A percentile compares a stretch with the other conserved stretches of the same genome.
Conservation (phyloP, 139 green algal genomes). For the Pedinophyceae sp. region DNA sequence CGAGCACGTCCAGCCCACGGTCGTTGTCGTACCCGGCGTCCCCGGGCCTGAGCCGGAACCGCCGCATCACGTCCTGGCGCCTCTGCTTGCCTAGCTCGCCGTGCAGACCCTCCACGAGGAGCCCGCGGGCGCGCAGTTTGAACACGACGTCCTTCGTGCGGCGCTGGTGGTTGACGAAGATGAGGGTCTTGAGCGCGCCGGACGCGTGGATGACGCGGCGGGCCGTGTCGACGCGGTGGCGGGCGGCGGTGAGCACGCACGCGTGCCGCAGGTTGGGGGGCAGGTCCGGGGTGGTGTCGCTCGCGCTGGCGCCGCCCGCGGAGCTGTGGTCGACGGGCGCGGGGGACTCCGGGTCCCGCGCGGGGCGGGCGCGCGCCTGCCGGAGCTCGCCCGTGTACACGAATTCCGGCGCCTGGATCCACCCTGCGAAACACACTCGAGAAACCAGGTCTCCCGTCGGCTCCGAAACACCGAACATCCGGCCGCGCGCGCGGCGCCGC, state of each 20-base stretch:
- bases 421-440: too few species aligned
- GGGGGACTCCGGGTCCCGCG: too few species aligned
- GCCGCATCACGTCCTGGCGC: slow-evolving; percentile 39
- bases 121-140: slow-evolving; percentile 65
- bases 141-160: slow-evolving; percentile 58
- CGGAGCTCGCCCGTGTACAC: too few species aligned
- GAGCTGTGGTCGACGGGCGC: too few species aligned
- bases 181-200: slow-evolving; percentile 38
- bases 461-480: too few species aligned
- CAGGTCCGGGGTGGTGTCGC: not conserved
- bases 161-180: slow-evolving; percentile 95
- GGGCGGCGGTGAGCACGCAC: slow-evolving; percentile 5
- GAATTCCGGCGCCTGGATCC: too few species aligned
- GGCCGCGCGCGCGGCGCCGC: too few species aligned
- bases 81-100: slow-evolving; percentile 65
- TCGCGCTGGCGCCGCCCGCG: too few species aligned
- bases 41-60: too few species aligned
- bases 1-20: slow-evolving; percentile 51
- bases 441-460: too few species aligned
- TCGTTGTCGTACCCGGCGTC: too few species aligned
- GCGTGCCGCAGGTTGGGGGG: slow-evolving; percentile 5
- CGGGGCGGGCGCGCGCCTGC: too few species aligned
- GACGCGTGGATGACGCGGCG: slow-evolving; percentile 64
- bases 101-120: slow-evolving; percentile 49
- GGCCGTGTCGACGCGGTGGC: slow-evolving; percentile 61